A percentile compares a stretch with the other conserved stretches of the same genome.
Conservation (phyloP, 1,284 basidiomycete genomes). For the Ustilago trichophora region DNA sequence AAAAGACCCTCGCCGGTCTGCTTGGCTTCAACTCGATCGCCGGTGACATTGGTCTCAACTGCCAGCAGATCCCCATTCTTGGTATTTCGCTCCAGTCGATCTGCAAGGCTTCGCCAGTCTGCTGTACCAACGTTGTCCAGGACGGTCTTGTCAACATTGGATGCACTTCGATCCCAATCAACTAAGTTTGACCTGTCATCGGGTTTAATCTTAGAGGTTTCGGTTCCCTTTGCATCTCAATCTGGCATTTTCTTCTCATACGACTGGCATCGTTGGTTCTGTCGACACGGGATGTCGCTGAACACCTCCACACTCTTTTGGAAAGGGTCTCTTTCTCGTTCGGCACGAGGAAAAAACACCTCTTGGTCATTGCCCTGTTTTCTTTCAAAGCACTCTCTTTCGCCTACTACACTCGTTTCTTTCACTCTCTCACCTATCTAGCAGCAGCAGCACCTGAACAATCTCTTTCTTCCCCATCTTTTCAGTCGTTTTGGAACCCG, state of each 20-base stretch:
- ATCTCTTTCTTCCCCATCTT: neutral
- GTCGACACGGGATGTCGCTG: conserved; percentile 35
- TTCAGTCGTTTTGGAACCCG: conserved; percentile 11
- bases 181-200: conserved; percentile 24
- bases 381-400: conserved; percentile 1
- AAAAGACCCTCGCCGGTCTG: conserved; percentile 50
- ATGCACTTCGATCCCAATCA: conserved; percentile 54
- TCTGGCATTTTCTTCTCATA: conserved; percentile 2
- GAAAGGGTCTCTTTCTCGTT: too few species aligned
- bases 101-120: conserved; percentile 50
- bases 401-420: conserved; percentile 16
- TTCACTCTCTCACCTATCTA: conserved; percentile 6
- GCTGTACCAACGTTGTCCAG: conserved; percentile 53
- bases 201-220: conserved; percentile 9
- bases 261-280: conserved; percentile 8
- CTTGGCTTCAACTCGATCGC: conserved; percentile 44
- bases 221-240: neutral
- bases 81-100: conserved; percentile 33
- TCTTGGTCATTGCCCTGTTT: conserved; percentile 26
- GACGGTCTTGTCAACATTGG: conserved; percentile 56
- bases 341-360: too few species aligned
- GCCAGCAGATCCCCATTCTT: conserved; percentile 47
- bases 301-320: too few species aligned
- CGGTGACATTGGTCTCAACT: conserved; percentile 49
- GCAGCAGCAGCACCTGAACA: conserved; percentile 33